Percentiles rank a stretch among this genome's conserved stretches.
These are phyloP conservation scores for Lineolata rhizophorae DNA, from an alignment of 495 filamentous ascomycete species.

Conservation along the genomic window DNA sequence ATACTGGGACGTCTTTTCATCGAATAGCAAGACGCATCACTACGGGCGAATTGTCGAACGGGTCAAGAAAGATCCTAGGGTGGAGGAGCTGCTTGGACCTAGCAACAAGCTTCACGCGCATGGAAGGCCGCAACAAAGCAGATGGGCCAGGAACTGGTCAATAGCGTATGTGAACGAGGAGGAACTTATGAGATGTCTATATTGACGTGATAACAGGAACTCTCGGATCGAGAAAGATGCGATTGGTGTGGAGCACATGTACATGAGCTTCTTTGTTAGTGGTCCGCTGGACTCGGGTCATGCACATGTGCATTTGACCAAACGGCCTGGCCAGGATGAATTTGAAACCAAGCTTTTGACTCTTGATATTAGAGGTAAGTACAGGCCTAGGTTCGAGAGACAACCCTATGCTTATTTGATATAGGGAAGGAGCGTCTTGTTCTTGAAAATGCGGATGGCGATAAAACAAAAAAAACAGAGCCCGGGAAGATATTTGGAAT, in stretches of 20 bases:
- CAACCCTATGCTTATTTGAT: slow-evolving; percentile 1
- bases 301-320: slow-evolving; percentile 59
- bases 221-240: slow-evolving; percentile 45
- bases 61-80: slow-evolving; percentile 48
- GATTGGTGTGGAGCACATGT: slow-evolving; percentile 57
- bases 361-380: slow-evolving; percentile 46
- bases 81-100: slow-evolving; percentile 52
- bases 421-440: slow-evolving; percentile 33
- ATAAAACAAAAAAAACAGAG: slow-evolving; percentile 23
- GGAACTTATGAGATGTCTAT: too few relatives aligned
- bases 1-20: slow-evolving; percentile 69
- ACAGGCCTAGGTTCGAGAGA: slow-evolving; percentile 2
- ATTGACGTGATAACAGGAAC: slow-evolving; percentile 23
- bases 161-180: slow-evolving; percentile 37
- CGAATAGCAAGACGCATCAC: slow-evolving; percentile 63
- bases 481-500: slow-evolving; percentile 38
- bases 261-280: slow-evolving; percentile 59
- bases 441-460: slow-evolving; percentile 28
- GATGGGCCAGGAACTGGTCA: slow-evolving; percentile 67
- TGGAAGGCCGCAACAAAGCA: slow-evolving; percentile 62
- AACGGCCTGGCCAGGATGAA: slow-evolving; percentile 34
- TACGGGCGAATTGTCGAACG: slow-evolving; percentile 75
- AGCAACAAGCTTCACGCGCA: slow-evolving; percentile 56
- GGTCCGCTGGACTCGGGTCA: slow-evolving; percentile 55
- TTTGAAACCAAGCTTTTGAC: slow-evolving; percentile 66